Evolutionary conservation across 2,329 filamentous ascomycete species (phyloP).

Genomic region (Phialophora macrospora): DNA sequence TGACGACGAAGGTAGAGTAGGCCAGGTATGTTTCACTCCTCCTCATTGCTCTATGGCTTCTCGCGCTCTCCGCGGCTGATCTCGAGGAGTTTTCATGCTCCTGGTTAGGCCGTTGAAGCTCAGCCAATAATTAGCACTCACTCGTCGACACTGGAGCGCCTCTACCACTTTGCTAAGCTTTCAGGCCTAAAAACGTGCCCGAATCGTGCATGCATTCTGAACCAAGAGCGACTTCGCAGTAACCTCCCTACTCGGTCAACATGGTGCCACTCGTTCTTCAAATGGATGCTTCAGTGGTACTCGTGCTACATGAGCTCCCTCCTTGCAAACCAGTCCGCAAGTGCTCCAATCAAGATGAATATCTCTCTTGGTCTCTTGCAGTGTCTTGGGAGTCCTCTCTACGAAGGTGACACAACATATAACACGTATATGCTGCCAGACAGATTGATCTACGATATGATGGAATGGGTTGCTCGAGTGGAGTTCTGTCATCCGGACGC

Average conservation of each 20-base stretch:
- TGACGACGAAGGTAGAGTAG: neutral
- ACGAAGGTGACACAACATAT: neutral
- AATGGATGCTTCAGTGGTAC: slow-evolving; percentile 15
- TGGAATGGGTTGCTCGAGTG: slow-evolving; percentile 8
- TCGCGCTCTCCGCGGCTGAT: too few species aligned
- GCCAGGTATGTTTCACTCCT: neutral
- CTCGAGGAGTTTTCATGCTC: neutral
- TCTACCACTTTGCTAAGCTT: slow-evolving; percentile 5
- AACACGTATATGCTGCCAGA: slow-evolving; percentile 1
- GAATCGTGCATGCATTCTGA: neutral
- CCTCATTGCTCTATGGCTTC: too few species aligned
- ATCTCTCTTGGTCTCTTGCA: slow-evolving; percentile 4
- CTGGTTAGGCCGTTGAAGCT: slow-evolving; percentile 1
- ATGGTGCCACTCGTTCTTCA: slow-evolving; percentile 12
- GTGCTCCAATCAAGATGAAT: neutral
- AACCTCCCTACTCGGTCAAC: slow-evolving; percentile 7
- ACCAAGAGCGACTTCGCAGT: neutral
- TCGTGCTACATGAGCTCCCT: slow-evolving; percentile 8
- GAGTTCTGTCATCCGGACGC: neutral
- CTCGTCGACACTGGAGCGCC: slow-evolving; percentile 14
- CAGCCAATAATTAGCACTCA: neutral
- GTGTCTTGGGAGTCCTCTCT: neutral
- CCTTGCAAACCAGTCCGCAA: neutral
- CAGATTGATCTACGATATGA: slow-evolving; percentile 15
- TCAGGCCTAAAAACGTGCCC: slow-evolving; percentile 5